Conservation (phyloP, 805 yeast genomes). For the Teunomyces pallodes region DNA sequence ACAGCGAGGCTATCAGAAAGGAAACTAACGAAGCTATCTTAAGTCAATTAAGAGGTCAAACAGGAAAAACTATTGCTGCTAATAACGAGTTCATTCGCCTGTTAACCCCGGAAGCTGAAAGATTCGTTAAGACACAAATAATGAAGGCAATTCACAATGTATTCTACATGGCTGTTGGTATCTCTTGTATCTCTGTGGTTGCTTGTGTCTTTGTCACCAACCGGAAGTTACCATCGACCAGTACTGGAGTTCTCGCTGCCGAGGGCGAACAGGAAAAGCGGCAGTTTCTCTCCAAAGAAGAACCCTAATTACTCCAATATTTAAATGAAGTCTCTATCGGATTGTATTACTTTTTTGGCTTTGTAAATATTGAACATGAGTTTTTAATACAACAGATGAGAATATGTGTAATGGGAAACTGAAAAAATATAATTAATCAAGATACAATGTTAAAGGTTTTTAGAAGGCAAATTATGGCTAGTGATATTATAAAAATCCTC, state of each 20-base stretch:
- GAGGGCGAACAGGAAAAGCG: not conserved
- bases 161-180: constrained; percentile 39
- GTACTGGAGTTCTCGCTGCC: not conserved
- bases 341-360: not conserved
- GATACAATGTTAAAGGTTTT: no score
- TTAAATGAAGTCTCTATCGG: not conserved
- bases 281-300: not conserved
- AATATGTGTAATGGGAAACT: no score
- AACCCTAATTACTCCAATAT: no score
- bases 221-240: constrained; percentile 34
- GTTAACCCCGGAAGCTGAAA: constrained; percentile 21
- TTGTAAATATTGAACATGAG: not conserved
- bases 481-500: no score
- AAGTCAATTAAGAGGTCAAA: constrained; percentile 16
- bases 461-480: no score
- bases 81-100: constrained; percentile 12
- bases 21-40: constrained; percentile 13
- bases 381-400: not conserved
- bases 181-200: constrained; percentile 30
- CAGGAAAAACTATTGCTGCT: constrained; percentile 12
- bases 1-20: constrained; percentile 3
- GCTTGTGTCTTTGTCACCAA: constrained; percentile 37
- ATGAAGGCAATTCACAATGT: constrained; percentile 40
- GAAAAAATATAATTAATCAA: no score
- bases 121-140: constrained; percentile 27